Evolutionary conservation across 176 grass and related monocot species (phyloP).

Genomic region (Phragmites australis): DNA sequence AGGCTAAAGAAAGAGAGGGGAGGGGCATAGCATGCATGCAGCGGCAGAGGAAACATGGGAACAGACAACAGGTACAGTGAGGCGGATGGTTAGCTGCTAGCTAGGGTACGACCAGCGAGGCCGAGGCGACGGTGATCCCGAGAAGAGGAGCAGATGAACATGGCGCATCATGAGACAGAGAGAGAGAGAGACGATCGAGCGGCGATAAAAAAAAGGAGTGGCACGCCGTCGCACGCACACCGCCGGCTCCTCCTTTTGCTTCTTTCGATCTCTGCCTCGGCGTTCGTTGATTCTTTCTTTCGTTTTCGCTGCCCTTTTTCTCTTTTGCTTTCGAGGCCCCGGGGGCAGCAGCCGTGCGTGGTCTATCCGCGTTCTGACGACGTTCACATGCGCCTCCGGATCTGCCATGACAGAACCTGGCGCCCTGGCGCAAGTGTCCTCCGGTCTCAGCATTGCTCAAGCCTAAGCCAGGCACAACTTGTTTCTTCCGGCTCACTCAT

Average conservation of each 20-base stretch:
- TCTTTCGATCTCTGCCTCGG: conserved; percentile 42
- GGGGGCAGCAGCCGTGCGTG: background rate
- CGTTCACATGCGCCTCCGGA: too few species aligned
- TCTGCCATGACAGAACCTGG: background rate
- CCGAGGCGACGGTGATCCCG: conserved; percentile 39
- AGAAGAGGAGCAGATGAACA: conserved; percentile 27
- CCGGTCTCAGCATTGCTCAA: background rate
- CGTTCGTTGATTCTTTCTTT: background rate
- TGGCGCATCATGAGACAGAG: background rate
- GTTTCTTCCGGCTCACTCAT: background rate
- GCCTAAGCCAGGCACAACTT: background rate
- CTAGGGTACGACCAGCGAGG: background rate
- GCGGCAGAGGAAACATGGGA: background rate
- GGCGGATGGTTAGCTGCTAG: background rate
- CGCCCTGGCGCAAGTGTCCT: background rate
- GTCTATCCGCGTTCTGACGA: background rate
- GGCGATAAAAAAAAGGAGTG: background rate
- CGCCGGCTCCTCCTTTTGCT: background rate
- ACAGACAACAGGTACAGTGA: background rate
- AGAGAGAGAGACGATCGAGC: background rate
- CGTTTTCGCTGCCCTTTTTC: background rate
- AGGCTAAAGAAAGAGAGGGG: background rate
- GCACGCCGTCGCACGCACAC: conserved; percentile 7
- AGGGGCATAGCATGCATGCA: conserved; percentile 18
- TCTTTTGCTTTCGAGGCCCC: conserved; percentile 30